Base-by-base conservation (phyloP, 225 moss, liverwort and hornwort species). In the Takakia lepidozioides region DNA sequence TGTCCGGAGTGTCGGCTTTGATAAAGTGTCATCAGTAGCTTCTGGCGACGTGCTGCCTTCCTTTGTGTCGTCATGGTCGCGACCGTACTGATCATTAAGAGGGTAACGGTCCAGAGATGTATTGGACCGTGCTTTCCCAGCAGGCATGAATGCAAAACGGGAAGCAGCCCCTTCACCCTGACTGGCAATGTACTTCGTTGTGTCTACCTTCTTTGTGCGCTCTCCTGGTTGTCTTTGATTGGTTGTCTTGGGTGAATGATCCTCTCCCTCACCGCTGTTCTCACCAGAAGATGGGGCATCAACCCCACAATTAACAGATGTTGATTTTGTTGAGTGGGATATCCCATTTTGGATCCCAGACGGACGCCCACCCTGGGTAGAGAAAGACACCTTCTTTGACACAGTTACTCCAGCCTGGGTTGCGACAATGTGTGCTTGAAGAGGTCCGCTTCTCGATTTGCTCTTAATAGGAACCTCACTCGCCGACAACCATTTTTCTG, bases 401-500 rank as follows among this genome's bases (percentile, higher is more conserved):
- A 88, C 63, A 6, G 75, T 61, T 52, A 88, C 61, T 8, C 75
- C 81, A 19, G 69, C 73, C 46, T 83, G 86, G 0, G 44, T 62
- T 1, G 62, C 51, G 24, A 83, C 73, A 44, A 81, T 66, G n/a
- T 88, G 75, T 0, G 75, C 71, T 45, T 83, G 59, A 27, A 73
- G 52, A 13, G 93, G 74, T 6, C 83, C 81, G 25, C 81, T 81
- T 43, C 79, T 72, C 1, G 84, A 46, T 54, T 75, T 95, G 5
- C 78, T 15, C 41, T 38, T 63, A 1, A 55, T 54, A 2, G 78
- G 71, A 3, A 63, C 48, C 22, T 82, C 89, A 24, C 78, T 78
- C 2, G 65, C 73, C 3, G 81, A 69, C 25, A 95, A 29, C 93
- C 93, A 95, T 55, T 89, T 89, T 58, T 95, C 93, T 2, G 93